These are phyloP conservation scores for Penicillium goetzii DNA, from an alignment of 495 filamentous ascomycete species.

Conservation along the genomic window DNA sequence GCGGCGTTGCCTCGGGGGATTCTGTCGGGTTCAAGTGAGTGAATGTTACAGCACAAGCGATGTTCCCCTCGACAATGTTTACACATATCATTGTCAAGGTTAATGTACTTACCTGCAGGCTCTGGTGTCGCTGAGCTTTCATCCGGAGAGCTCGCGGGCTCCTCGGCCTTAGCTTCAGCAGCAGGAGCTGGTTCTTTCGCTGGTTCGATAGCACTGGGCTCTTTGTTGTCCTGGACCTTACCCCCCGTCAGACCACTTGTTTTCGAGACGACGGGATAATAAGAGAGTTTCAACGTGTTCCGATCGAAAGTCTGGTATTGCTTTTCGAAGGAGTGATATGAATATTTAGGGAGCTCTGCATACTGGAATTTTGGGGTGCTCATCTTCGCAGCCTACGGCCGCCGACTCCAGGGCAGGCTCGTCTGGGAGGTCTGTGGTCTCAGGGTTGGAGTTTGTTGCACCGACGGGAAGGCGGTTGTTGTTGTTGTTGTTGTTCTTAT, in stretches of 20 bases:
- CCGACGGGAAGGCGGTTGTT: slow-evolving; percentile 37
- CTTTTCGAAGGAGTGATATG: slow-evolving; percentile 45
- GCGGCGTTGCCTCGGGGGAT: slow-evolving; percentile 33
- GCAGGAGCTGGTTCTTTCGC: slow-evolving; percentile 32
- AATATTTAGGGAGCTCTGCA: slow-evolving; percentile 45
- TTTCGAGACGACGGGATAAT: slow-evolving; percentile 41
- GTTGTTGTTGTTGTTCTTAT: slow-evolving; percentile 42
- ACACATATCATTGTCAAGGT: not conserved
- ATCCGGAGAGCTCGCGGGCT: slow-evolving; percentile 25
- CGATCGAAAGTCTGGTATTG: slow-evolving; percentile 48
- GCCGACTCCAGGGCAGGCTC: slow-evolving; percentile 34
- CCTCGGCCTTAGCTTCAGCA: slow-evolving; percentile 23
- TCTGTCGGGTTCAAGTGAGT: slow-evolving; percentile 31
- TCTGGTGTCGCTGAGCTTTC: slow-evolving; percentile 33
- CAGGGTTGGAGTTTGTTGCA: slow-evolving; percentile 31
- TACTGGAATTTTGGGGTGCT: slow-evolving; percentile 42
- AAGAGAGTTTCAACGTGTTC: slow-evolving; percentile 39
- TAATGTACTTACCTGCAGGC: slow-evolving; percentile 34
- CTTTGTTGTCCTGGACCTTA: slow-evolving; percentile 46
- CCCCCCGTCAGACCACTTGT: slow-evolving; percentile 43
- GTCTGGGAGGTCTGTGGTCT: slow-evolving; percentile 23
- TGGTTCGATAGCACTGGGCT: slow-evolving; percentile 30
- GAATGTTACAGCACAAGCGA: not conserved
- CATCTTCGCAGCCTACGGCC: slow-evolving; percentile 42
- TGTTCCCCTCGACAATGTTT: slow-evolving; percentile 4